Evolutionary conservation across 2,329 filamentous ascomycete genomes (phyloP).

Genomic region (Penicillium concentricum): DNA sequence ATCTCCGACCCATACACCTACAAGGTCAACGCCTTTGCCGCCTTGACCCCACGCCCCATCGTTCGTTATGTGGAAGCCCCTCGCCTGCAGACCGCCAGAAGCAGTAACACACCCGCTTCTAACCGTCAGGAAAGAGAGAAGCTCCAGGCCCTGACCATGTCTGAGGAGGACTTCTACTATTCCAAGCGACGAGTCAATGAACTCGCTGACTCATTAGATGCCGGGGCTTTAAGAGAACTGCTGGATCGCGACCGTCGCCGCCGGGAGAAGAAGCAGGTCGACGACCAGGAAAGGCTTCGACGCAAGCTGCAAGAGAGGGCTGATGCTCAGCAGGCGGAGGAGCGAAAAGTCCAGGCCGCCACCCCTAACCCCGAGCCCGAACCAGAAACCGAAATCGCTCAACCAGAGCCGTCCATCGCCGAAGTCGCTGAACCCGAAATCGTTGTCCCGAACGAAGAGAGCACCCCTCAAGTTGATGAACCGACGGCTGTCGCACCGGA

Average conservation of each 20-base stretch:
- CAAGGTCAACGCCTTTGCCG: conserved; percentile 74
- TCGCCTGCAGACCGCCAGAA: conserved; percentile 52
- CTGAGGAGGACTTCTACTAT: conserved; percentile 57
- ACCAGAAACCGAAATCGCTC: neutral
- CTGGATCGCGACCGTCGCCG: conserved; percentile 86
- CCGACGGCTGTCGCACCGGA: neutral
- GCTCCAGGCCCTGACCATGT: conserved; percentile 54
- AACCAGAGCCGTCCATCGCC: neutral
- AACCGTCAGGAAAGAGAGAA: conserved; percentile 49
- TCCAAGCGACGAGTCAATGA: conserved; percentile 65
- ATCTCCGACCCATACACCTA: conserved; percentile 73
- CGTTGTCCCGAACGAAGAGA: neutral
- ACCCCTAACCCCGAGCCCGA: neutral
- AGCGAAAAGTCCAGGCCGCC: conserved; percentile 33
- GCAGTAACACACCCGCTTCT: conserved; percentile 48
- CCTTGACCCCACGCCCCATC: conserved; percentile 82
- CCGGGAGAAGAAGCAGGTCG: conserved; percentile 70
- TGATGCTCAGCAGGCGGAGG: conserved; percentile 56
- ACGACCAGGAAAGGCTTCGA: conserved; percentile 64
- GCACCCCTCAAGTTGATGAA: conserved; percentile 8
- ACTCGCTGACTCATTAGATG: conserved; percentile 80
- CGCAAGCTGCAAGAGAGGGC: conserved; percentile 47
- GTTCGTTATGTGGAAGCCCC: conserved; percentile 71
- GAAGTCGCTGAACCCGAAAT: conserved; percentile 3
- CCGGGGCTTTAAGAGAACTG: conserved; percentile 78